These are phyloP conservation scores for Myxozyma vanderwaltii DNA, from an alignment of 805 yeast genomes.

Conservation along the genomic window DNA sequence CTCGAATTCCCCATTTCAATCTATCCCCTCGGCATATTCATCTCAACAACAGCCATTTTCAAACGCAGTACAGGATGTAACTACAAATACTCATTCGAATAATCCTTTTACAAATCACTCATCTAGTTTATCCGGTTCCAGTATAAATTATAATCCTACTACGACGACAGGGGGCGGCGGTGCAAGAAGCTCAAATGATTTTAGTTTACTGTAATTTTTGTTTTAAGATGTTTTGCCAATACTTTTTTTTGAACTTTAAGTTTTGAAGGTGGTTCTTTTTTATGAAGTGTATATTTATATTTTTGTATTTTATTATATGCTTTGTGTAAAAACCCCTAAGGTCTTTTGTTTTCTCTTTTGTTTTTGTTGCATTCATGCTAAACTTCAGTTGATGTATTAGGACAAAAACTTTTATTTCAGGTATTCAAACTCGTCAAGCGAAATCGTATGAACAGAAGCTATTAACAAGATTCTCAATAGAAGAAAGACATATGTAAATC, in stretches of 20 bases:
- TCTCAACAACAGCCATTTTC: slow-evolving; percentile 40
- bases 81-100: slow-evolving; percentile 58
- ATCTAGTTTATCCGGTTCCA: not conserved
- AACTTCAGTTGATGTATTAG: too few species aligned
- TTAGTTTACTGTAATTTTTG: not conserved
- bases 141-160: not conserved
- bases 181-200: not conserved
- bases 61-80: slow-evolving; percentile 37
- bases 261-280: not conserved
- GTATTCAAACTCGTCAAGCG: too few species aligned
- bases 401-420: too few species aligned
- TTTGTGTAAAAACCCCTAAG: too few species aligned
- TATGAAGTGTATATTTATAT: not conserved
- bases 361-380: too few species aligned
- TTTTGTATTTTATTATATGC: too few species aligned
- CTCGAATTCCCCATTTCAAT: not conserved
- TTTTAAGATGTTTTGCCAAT: not conserved
- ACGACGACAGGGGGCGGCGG: not conserved
- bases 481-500: too few species aligned
- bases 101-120: slow-evolving; percentile 71
- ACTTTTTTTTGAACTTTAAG: not conserved
- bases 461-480: too few species aligned
- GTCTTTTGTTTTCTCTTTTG: too few species aligned
- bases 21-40: not conserved
- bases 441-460: too few species aligned